A percentile compares a stretch with the other conserved stretches of the same genome.
phyloP scores from a whole-genome alignment of 2,329 filamentous ascomycete genomes.

The Botrytis fragariae region DNA sequence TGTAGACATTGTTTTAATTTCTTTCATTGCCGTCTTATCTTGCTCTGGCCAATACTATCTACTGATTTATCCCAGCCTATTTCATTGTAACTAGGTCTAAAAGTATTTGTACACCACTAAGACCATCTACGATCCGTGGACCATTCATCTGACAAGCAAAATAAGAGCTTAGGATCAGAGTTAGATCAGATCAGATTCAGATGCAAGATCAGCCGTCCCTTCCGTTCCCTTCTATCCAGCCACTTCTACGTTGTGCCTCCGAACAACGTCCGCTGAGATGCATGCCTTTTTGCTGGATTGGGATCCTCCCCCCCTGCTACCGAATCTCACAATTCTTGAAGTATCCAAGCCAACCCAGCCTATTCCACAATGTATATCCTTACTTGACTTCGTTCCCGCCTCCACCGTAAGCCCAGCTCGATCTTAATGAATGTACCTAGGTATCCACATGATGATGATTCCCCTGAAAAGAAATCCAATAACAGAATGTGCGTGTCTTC shows the following conservation, averaged over 20 bases:
- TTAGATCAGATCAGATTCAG: slow-evolving; percentile 14
- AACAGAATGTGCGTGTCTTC: neutral
- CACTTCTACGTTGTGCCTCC: slow-evolving; percentile 7
- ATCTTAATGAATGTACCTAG: neutral
- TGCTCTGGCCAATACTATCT: neutral
- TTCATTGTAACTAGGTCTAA: neutral
- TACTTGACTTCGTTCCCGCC: neutral
- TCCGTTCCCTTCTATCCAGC: neutral
- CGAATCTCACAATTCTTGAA: neutral
- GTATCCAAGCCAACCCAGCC: neutral
- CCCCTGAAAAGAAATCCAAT: neutral
- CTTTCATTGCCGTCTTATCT: slow-evolving; percentile 4
- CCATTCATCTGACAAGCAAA: slow-evolving; percentile 3
- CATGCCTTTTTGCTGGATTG: neutral
- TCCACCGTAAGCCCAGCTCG: neutral
- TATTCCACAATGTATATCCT: neutral
- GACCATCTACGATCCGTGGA: neutral
- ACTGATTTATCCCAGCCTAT: neutral
- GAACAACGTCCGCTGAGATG: slow-evolving; percentile 7
- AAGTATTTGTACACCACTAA: neutral
- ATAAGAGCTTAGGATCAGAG: neutral
- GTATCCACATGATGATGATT: neutral
- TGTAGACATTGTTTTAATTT: slow-evolving; percentile 1
- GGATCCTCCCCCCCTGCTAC: neutral
- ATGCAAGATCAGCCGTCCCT: slow-evolving; percentile 12